Evolutionary conservation across 208 protist species (phyloP).

Genomic region (Leishmania braziliensis): DNA sequence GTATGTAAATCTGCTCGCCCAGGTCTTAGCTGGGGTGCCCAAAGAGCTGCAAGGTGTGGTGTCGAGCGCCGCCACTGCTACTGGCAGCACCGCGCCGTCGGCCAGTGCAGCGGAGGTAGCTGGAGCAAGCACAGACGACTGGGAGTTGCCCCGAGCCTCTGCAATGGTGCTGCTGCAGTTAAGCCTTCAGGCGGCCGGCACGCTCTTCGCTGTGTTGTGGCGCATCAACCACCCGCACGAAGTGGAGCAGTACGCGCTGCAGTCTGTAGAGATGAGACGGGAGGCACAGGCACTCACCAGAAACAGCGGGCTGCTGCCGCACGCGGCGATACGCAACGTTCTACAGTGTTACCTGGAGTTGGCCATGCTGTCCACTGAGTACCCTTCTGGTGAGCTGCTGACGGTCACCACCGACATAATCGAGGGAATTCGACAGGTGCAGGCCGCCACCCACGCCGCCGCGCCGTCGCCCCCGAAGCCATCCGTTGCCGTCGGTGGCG

Average conservation of each 20-base stretch:
- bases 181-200: conserved; percentile 48
- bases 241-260: conserved; percentile 55
- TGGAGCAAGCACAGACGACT: conserved; percentile 12
- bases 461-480: background rate
- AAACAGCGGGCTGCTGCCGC: conserved; percentile 65
- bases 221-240: conserved; percentile 69
- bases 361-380: conserved; percentile 36
- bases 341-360: conserved; percentile 83
- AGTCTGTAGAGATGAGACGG: conserved; percentile 31
- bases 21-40: conserved; percentile 72
- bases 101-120: conserved; percentile 4
- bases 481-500: background rate
- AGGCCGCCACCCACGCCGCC: conserved; percentile 30
- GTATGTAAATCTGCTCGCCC: conserved; percentile 59
- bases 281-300: conserved; percentile 32
- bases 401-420: conserved; percentile 60
- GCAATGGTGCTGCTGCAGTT: conserved; percentile 50
- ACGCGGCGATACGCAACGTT: conserved; percentile 73
- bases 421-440: conserved; percentile 48
- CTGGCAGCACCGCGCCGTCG: conserved; percentile 10
- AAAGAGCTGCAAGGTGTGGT: conserved; percentile 52
- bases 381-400: conserved; percentile 37
- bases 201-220: conserved; percentile 77
- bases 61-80: conserved; percentile 5
- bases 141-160: conserved; percentile 38